A percentile compares a stretch with the other conserved stretches of the same genome.
These are phyloP conservation scores for Polytrichum commune DNA, from an alignment of 225 moss, liverwort and hornwort genomes.

Conservation along the genomic window DNA sequence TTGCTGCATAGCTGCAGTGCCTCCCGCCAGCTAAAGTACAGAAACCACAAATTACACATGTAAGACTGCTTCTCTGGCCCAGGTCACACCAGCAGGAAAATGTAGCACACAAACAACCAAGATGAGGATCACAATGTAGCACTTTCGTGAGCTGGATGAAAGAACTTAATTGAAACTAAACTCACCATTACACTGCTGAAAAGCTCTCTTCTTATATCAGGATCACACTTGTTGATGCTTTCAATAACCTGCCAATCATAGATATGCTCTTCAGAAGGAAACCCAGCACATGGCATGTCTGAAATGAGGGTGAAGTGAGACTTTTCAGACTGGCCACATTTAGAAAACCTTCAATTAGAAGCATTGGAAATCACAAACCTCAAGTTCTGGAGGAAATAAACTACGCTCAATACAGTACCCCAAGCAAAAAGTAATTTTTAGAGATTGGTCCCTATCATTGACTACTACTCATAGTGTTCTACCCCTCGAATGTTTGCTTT, in stretches of 20 bases:
- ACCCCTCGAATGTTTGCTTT: no score
- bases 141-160: no score
- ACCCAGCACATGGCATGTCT: neutral
- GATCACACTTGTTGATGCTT: conserved; percentile 95
- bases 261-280: neutral
- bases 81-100: neutral
- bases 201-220: conserved; percentile 80
- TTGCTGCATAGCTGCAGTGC: conserved; percentile 85
- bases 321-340: no score
- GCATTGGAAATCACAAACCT: no score
- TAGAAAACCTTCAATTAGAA: no score
- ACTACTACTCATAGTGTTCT: no score
- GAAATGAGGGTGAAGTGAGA: no score
- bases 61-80: no score
- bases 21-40: conserved; percentile 64
- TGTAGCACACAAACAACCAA: neutral
- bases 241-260: conserved; percentile 69
- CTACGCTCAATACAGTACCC: no score
- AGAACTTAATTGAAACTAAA: neutral
- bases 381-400: no score
- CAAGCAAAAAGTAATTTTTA: no score
- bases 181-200: conserved; percentile 85
- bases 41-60: neutral
- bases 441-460: neutral
- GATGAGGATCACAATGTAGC: neutral